Conservation (phyloP, 306 rosid species). For the Ormosia emarginata region DNA sequence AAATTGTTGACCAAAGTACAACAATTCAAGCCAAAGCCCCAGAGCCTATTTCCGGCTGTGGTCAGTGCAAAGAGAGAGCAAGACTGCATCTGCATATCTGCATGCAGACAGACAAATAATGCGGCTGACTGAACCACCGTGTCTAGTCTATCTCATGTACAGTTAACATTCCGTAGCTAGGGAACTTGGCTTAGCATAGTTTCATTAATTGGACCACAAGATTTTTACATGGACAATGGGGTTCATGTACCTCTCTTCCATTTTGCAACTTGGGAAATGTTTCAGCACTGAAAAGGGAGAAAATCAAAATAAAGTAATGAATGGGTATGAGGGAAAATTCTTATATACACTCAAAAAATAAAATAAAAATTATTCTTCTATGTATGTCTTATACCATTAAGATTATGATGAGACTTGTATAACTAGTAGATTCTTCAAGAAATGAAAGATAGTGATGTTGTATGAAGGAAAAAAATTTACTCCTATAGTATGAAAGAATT, state of each 20-base stretch:
- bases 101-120: background rate
- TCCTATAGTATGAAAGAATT: too few relatives aligned
- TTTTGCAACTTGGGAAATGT: background rate
- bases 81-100: background rate
- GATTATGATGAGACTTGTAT: too few relatives aligned
- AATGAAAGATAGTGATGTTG: too few relatives aligned
- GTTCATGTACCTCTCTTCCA: too few relatives aligned
- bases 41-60: background rate
- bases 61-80: background rate
- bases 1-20: constrained; percentile 17
- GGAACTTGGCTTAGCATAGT: background rate
- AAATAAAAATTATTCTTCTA: too few relatives aligned
- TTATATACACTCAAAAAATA: too few relatives aligned
- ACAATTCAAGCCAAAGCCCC: background rate
- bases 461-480: too few relatives aligned
- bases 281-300: too few relatives aligned
- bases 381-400: too few relatives aligned
- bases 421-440: too few relatives aligned
- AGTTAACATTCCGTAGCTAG: constrained; percentile 1
- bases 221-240: background rate
- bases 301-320: too few relatives aligned
- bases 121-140: background rate
- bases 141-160: constrained; percentile 9
- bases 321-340: too few relatives aligned
- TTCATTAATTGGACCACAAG: background rate